Evolutionary conservation across 306 rosid species (phyloP).

Genomic region (Fragaria nilgerrensis): DNA sequence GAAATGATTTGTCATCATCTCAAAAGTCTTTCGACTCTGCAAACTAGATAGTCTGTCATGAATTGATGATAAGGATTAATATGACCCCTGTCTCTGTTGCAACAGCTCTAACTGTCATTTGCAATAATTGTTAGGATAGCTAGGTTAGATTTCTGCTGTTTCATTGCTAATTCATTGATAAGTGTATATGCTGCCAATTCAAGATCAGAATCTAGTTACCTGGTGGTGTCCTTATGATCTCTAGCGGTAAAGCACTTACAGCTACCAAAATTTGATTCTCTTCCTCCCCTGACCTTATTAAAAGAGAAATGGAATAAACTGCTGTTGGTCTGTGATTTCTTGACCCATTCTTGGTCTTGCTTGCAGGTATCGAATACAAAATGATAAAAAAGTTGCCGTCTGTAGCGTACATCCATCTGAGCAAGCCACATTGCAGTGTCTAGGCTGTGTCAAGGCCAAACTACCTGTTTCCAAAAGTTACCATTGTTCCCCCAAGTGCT

Average conservation of each 20-base stretch:
- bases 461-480: slow-evolving; percentile 83
- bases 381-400: slow-evolving; percentile 78
- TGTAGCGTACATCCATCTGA: slow-evolving; percentile 97
- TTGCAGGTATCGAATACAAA: slow-evolving; percentile 92
- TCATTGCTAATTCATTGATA: no score
- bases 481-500: slow-evolving; percentile 89
- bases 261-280: not conserved
- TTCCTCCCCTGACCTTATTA: not conserved
- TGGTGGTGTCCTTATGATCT: no score
- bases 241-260: not conserved
- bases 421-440: slow-evolving; percentile 89
- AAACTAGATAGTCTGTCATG: not conserved
- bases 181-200: no score
- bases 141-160: not conserved
- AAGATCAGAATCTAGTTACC: no score
- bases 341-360: slow-evolving; percentile 9
- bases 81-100: not conserved
- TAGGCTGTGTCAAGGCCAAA: slow-evolving; percentile 82
- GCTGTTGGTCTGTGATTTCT: slow-evolving; percentile 12
- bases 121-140: not conserved
- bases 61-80: no score
- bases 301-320: not conserved
- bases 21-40: not conserved
- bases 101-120: not conserved
- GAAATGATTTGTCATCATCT: not conserved